These are phyloP conservation scores for Nitzschia inconspicua DNA, from an alignment of 108 stramenopile species.

Conservation along the genomic window DNA sequence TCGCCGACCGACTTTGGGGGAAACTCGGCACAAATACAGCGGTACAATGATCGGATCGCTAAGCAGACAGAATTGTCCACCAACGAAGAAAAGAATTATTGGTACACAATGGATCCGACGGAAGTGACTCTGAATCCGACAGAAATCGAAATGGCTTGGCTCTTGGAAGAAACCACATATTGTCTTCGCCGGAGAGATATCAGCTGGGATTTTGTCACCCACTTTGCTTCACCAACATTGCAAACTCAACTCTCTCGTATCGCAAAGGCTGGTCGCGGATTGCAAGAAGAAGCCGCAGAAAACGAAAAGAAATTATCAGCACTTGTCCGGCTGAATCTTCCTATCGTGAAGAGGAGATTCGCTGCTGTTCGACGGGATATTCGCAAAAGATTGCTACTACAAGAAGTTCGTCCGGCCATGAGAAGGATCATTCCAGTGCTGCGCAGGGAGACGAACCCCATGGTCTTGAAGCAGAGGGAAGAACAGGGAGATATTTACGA, in stretches of 20 bases:
- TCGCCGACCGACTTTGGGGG: no score
- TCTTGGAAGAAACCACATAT: constrained; percentile 22
- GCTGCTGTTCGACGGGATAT: constrained; percentile 10
- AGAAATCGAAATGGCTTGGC: constrained; percentile 28
- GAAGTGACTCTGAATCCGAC: constrained; percentile 16
- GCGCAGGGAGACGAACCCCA: neutral
- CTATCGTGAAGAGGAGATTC: constrained; percentile 11
- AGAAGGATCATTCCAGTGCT: constrained; percentile 4
- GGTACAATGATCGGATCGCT: neutral
- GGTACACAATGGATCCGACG: constrained; percentile 14
- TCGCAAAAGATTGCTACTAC: constrained; percentile 3
- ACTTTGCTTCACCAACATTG: constrained; percentile 23
- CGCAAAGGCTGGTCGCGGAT: neutral
- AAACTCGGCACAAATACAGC: neutral
- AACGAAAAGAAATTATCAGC: neutral
- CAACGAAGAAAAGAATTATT: neutral
- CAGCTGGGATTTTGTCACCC: constrained; percentile 21
- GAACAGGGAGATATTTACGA: no score
- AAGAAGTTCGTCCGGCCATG: constrained; percentile 9
- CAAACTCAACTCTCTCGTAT: constrained; percentile 8
- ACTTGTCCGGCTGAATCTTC: neutral
- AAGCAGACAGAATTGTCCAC: neutral
- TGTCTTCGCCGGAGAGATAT: neutral
- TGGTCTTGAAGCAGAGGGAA: neutral
- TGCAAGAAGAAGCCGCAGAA: neutral